phyloP scores from a whole-genome alignment of 2,329 filamentous ascomycete species.

The Plectosphaerella cucumerina region DNA sequence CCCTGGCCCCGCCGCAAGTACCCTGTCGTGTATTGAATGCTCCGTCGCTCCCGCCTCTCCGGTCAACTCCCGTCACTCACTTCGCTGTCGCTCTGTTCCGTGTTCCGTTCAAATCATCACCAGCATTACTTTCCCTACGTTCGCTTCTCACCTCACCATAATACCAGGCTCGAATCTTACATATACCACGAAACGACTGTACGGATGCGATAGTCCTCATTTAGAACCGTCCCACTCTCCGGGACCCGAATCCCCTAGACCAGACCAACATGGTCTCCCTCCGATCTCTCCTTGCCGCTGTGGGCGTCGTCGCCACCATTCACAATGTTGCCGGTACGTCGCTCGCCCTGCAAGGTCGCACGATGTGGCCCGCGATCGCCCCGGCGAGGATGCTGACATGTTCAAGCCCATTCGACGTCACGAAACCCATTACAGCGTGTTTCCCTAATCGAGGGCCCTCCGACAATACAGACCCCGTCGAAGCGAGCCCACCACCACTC shows the following conservation, averaged over 20 bases:
- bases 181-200: not conserved
- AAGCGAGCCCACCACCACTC: slow-evolving; percentile 77
- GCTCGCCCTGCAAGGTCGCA: not conserved
- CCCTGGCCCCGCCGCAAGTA: too few species aligned
- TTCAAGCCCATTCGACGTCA: slow-evolving; percentile 62
- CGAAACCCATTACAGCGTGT: slow-evolving; percentile 76
- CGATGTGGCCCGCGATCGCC: not conserved
- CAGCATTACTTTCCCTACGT: not conserved
- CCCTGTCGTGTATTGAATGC: not conserved
- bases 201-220: slow-evolving; percentile 3
- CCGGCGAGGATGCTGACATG: not conserved
- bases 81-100: not conserved
- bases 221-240: slow-evolving; percentile 9
- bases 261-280: slow-evolving; percentile 25
- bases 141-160: not conserved
- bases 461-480: slow-evolving; percentile 72
- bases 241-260: slow-evolving; percentile 3
- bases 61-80: not conserved
- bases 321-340: slow-evolving; percentile 26
- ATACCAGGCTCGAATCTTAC: not conserved
- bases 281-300: slow-evolving; percentile 23
- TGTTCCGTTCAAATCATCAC: not conserved
- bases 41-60: not conserved
- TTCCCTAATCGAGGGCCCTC: slow-evolving; percentile 62
- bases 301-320: slow-evolving; percentile 23